Base-by-base conservation (phyloP, 2,329 filamentous ascomycete genomes). In the Cladophialophora bantiana region DNA sequence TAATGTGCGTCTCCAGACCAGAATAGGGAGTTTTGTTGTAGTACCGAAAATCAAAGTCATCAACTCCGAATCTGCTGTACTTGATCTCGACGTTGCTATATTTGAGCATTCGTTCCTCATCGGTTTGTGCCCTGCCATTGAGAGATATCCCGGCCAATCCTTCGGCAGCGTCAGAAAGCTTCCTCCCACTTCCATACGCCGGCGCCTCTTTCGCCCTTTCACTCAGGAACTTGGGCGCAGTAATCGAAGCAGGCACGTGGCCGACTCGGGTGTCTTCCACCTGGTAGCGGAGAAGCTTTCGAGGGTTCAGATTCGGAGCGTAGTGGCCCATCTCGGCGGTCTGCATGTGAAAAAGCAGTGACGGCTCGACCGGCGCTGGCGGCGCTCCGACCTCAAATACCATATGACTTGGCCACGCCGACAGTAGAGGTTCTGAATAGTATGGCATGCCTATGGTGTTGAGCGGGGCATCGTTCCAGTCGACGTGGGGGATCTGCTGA, bases 61-160 rank as follows among this genome's bases (percentile, higher is more conserved):
- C 94, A n/a, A 99, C 93, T 20, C 95, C 95, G 78, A 97, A 99
- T 76, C 93, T 96, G 83, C 94, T 97, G 82, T 98, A 99, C 77
- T 97, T 97, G 81, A 99, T 99, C 78, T 98, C 94, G 10, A 97
- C 91, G 74, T 93, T 94, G 70, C 91, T 89, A 78, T 99, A 99
- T 82, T 95, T 92, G 7, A 91, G 86, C 26, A 94, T 91, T 4
- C 95, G 90, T 64, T 97, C 93, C 48, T 90, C 88, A 70, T 92
- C 91, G 64, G 90, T 86, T 70, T 90, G 90, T 48, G 83, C 84
- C 64, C 70, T 62, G 4, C 70, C 72, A 68, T 91, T 89, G 3
- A 94, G 82, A 62, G 90, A 89, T 63, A 87, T 82, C 42, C 89
- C 88, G n/a, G 87, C 86, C 66, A 94, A 78, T 0, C 88, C 84